Base-by-base conservation (phyloP, 2,329 filamentous ascomycete genomes). In the Simplicillium sp. region DNA sequence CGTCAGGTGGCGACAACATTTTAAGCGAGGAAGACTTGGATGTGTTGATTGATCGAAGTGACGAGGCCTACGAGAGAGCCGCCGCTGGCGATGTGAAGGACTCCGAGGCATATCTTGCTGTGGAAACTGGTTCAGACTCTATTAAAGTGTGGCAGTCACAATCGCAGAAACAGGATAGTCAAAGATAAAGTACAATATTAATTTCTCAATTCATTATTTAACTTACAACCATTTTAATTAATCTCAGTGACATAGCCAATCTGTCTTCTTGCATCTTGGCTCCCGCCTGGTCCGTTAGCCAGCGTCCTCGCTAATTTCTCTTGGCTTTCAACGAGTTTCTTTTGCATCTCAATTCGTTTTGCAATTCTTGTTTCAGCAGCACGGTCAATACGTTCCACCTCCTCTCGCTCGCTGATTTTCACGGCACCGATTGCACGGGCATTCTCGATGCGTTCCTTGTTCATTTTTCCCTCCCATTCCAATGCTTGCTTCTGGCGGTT, bases 11-110 rank as follows among this genome's bases (percentile, higher is more conserved):
- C 0, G 73, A 77, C 36, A 72, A 80, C 25, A 65, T 97, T 8
- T 59, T 97, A 29, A 85, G 77, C 34, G 77, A 92, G 37, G 68
- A 74, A 18, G 92, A 97, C 53, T 54, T 98, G 18, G 73, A 81
- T 3, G 78, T 86, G 3, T 58, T 98, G 39, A 85, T 87, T 35
- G 89, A 97, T 61, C 69, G 88, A 37, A 77, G 70, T 41, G 76
- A 81, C 31, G 70, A 68, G 28, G 78, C 78, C 0, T 82, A 80
- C 48, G 75, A 75, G 32, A 72, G 77, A 41, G 89, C 89, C 2
- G 87, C 90, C 44, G 83, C 78, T 54, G 89, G 89, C 0, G 61
- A 86, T 37, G 87, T 87, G 50, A 36, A 20, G 6, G 74, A 81
- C 50, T 80, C 80, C 2, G 81, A 76, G 38, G 73, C 68, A 0